These are phyloP conservation scores for Porphyrellus cyaneotinctus DNA, from an alignment of 768 basidiomycete genomes.

Conservation along the genomic window DNA sequence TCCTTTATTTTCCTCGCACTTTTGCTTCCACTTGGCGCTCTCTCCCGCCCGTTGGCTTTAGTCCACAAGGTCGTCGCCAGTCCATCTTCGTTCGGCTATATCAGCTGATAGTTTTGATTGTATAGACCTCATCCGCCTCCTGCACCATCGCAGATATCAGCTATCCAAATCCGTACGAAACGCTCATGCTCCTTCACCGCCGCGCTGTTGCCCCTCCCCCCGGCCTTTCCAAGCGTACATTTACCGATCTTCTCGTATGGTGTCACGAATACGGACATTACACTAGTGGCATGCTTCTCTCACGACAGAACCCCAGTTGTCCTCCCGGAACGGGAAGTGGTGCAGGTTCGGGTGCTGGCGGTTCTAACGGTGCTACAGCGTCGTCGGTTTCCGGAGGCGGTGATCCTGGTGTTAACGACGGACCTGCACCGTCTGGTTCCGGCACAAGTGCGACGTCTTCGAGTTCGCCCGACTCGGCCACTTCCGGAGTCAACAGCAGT, in stretches of 20 bases:
- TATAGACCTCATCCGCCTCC: conserved; percentile 11
- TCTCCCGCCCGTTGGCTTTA: conserved; percentile 18
- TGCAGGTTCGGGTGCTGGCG: background rate
- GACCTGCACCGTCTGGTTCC: background rate
- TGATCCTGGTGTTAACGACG: background rate
- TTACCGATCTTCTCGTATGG: conserved; percentile 28
- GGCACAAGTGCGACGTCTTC: background rate
- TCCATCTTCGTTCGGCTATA: too few species aligned
- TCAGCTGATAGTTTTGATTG: background rate
- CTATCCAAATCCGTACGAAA: conserved; percentile 21
- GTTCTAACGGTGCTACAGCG: background rate
- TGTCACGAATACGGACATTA: conserved; percentile 19
- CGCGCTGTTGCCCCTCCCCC: conserved; percentile 18
- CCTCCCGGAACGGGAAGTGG: background rate
- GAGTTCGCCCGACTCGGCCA: background rate
- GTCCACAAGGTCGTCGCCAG: conserved; percentile 7
- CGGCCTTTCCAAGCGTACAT: conserved; percentile 21
- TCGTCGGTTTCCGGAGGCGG: background rate
- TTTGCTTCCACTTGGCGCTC: conserved; percentile 15
- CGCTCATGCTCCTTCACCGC: conserved; percentile 23
- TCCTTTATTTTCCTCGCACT: conserved; percentile 16
- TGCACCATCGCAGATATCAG: conserved; percentile 28
- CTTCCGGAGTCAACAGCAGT: background rate
- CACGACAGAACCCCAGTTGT: conserved; percentile 23
- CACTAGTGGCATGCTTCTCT: conserved; percentile 12